Base-by-base conservation (phyloP, 2,329 filamentous ascomycete species). In the Pseudogymnoascus sp. region DNA sequence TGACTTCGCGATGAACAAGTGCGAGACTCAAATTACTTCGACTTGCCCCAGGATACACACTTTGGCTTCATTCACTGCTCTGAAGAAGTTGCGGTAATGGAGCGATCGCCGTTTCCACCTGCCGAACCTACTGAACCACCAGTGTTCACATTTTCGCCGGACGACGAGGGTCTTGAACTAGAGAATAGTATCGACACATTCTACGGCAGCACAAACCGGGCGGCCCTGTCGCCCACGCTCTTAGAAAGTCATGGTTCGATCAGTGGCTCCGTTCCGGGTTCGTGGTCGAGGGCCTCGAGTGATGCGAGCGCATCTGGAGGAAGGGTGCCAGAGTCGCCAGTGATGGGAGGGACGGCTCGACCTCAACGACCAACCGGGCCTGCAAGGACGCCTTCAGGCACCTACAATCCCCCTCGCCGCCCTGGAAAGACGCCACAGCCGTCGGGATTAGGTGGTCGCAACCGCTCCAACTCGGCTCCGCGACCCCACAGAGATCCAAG, bases 341-440 rank as follows among this genome's bases (percentile, higher is more conserved):
- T 74, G 76, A 81, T 82, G 67, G 80, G 79, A 61, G 77, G 75
- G 69, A 77, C 71, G 73, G 80, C 75, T 75, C 82, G 87, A 70
- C 81, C 83, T 25, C 85, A 89, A 70, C 84, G 90, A 68, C 89
- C 90, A 14, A 82, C 84, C 5, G 87, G 81, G 23, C 89, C 90
- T 16, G 83, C 84, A 63, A 82, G 90, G 71, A 92, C 89, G 4
- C 89, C 89, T 1, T 93, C 90, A 31, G 90, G 83, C 74, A 92
- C 90, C 34, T 95, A 95, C 74, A 89, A 90, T 67, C 87, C 87
- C 51, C 71, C 83, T 65, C 79, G 85, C 60, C 80, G 82, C 63
- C 80, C 83, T 80, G 64, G 83, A 19, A 71, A 73, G 14, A 10
- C 79, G 63, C 76, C 79, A 14, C 79, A 81, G 51, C 80, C 79